Conservation (phyloP, 1,284 basidiomycete species). For the Malassezia slooffiae region DNA sequence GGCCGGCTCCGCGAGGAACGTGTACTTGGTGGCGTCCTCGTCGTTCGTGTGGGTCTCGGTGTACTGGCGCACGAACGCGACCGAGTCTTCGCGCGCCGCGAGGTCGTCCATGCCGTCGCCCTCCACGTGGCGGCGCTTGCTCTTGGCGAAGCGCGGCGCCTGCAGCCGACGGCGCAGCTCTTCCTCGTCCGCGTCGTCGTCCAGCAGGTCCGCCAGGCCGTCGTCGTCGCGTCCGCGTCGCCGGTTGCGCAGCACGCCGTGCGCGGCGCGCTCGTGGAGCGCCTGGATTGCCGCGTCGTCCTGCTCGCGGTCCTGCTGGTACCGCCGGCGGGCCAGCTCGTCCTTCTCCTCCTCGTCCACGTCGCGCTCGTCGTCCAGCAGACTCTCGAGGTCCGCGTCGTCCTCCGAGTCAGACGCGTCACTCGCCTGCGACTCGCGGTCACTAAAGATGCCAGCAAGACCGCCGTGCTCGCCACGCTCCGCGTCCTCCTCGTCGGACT, state of each 20-base stretch:
- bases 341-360: conserved; percentile 37
- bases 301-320: conserved; percentile 27
- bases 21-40: conserved; percentile 25
- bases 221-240: conserved; percentile 18
- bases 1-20: conserved; percentile 18
- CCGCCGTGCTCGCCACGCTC: conserved; percentile 26
- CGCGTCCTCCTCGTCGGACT: conserved; percentile 32
- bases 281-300: conserved; percentile 30
- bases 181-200: conserved; percentile 42
- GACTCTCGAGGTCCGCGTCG: conserved; percentile 30
- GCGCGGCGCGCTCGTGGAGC: conserved; percentile 29
- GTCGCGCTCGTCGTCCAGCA: conserved; percentile 38
- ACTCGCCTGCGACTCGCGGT: conserved; percentile 18
- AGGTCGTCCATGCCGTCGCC: conserved; percentile 32
- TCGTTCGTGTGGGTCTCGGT: conserved; percentile 21
- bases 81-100: conserved; percentile 24
- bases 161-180: conserved; percentile 19
- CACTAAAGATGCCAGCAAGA: conserved; percentile 32
- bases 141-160: conserved; percentile 20
- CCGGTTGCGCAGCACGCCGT: conserved; percentile 25
- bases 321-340: conserved; percentile 22
- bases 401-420: conserved; percentile 33
- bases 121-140: conserved; percentile 26
- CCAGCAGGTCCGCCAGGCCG: conserved; percentile 29
- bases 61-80: conserved; percentile 31